phyloP scores from a whole-genome alignment of 495 filamentous ascomycete genomes.

The Aspergillus steynii region DNA sequence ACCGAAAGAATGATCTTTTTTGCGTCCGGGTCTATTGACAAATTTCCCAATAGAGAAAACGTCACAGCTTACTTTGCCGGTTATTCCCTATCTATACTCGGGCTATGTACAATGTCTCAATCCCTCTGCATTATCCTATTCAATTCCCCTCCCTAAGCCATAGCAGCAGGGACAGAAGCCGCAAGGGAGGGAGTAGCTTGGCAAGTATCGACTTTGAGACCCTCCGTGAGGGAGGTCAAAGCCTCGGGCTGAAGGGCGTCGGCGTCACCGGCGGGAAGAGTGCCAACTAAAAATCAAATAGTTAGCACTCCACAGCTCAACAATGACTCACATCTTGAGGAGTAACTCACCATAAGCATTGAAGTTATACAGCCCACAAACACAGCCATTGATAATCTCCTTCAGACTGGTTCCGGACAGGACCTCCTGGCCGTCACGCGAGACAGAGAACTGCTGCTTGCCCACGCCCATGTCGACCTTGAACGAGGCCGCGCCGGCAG shows the following conservation, averaged over 20 bases:
- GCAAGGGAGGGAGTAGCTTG: conserved; percentile 2
- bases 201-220: conserved; percentile 21
- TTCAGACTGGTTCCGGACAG: conserved; percentile 52
- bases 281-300: not conserved
- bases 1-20: no score
- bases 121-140: no score
- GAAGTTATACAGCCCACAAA: conserved; percentile 62
- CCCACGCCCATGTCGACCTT: conserved; percentile 55
- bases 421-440: conserved; percentile 39
- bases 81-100: no score
- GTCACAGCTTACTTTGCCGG: no score
- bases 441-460: conserved; percentile 50
- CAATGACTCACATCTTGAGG: not conserved
- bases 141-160: not conserved
- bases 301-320: not conserved
- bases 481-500: conserved; percentile 48
- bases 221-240: conserved; percentile 24
- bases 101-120: no score
- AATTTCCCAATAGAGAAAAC: no score
- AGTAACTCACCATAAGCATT: conserved; percentile 49
- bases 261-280: not conserved
- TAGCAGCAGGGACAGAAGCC: not conserved
- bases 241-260: conserved; percentile 3
- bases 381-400: conserved; percentile 49
- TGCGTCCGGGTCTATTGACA: no score